Base-by-base conservation (phyloP, 352 stramenopile species). In the Phytophthora agathidicida region DNA sequence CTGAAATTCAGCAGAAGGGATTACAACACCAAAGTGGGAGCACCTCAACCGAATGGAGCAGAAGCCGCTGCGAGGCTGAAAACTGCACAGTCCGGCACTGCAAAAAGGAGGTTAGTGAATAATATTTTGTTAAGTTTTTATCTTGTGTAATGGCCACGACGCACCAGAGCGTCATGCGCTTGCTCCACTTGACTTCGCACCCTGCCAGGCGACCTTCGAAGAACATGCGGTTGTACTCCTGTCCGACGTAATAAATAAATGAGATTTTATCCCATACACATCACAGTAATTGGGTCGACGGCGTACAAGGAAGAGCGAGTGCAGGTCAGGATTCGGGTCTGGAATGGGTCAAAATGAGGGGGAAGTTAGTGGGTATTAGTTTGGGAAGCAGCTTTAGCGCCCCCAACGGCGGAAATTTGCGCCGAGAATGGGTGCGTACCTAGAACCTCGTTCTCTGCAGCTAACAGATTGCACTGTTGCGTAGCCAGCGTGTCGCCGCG, bases 161-260 rank as follows among this genome's bases (percentile, higher is more conserved):
- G 22, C 49, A 90, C 82, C 89, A 97, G 16, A 96, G 69, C 33
- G 89, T 97, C 89, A 97, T 97, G 51, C 85, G 83, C 48, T 78
- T 89, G 66, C 86, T 96, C 89, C 89, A 97, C 47, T 93, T 96
- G 53, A 97, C 75, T 48, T 93, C 83, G 57, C 87, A 94, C 17
- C 81, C 83, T 14, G 68, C 66, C 24, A 96, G 71, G 52, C 76
- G 82, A 5, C 73, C 77, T 38, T 93, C 76, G 27, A 96, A 96
- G 68, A 96, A 96, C 60, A 93, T 49, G 23, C 11, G 41, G 44
- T 96, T 88, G 68, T 90, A 96, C 60, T 94, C 79, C 87, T 96
- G 54, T 27, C 58, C 2, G 50, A 20, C 16, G 27, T 20, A 33
- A 32, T 33, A 5, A 28, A n/a, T 16, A 53, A 44, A 32, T 52